Evolutionary conservation across 1,284 basidiomycete species (phyloP), one percentile per base, ranked within the genome.

Genomic region (Ustilago shanxiensis): DNA sequence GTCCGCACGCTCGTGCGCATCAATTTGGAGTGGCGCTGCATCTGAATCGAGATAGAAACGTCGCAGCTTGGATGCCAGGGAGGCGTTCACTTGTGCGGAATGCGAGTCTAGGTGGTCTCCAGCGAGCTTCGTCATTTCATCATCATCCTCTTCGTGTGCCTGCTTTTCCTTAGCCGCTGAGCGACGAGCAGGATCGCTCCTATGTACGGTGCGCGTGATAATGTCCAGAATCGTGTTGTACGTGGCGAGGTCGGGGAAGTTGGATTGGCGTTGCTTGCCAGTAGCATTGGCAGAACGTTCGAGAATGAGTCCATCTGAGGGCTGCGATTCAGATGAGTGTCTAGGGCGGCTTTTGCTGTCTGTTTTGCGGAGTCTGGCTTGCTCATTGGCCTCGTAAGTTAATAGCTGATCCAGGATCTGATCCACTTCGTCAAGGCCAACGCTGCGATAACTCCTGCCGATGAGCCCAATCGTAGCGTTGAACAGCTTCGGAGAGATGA

Each of bases 221-320:
- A 74, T 69, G 53, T 72, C 53, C 28, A 78, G 62, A 9, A 78
- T 54, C 20, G 68, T 74, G 37, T 78, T 78, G 68, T 74, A 78
- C 9, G 66, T 78, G 20, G 59, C 47, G n/a, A 70, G 51, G 26
- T 74, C 65, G 2, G 75, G 75, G 41, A 66, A 77, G n/a, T 63
- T 58, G 1, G 47, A 14, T 13, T 57, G 60, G 16, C 28, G 39
- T 11, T 55, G 64, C 7, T 41, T 56, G 24, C 57, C 31, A 11
- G 11, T 7, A n/a, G 60, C 31, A 7, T 66, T 62, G 9, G n/a
- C n/a, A n/a, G n/a, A n/a, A n/a, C n/a, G n/a, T n/a, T n/a, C n/a
- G n/a, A n/a, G n/a, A n/a, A n/a, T n/a, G n/a, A n/a, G n/a, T n/a
- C n/a, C n/a, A n/a, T n/a, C n/a, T n/a, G n/a, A n/a, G n/a, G n/a